Conservation (phyloP, 1,139 yeast species). For the Schwanniomyces etchellsii region DNA sequence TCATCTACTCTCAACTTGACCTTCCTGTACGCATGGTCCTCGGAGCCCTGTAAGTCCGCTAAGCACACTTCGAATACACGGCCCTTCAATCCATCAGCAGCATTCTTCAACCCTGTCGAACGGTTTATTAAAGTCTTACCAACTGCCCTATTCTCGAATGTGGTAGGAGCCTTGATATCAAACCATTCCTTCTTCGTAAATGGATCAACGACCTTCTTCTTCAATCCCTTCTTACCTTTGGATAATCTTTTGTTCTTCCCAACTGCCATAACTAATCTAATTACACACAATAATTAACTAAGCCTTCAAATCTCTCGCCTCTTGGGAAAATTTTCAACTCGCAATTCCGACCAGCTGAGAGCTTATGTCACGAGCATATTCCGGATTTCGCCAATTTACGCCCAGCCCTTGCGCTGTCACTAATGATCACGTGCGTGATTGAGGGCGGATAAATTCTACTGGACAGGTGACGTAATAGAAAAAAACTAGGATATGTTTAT, state of each 20-base stretch:
- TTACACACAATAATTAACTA: too few relatives aligned
- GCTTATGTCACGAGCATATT: too few relatives aligned
- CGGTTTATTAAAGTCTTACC: constrained; percentile 49
- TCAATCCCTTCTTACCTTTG: constrained; percentile 48
- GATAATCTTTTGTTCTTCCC: constrained; percentile 52
- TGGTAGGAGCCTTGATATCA: constrained; percentile 49
- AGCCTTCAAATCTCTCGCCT: too few relatives aligned
- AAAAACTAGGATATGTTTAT: constrained; percentile 23
- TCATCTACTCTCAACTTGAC: constrained; percentile 50
- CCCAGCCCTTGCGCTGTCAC: too few relatives aligned
- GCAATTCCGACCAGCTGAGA: too few relatives aligned
- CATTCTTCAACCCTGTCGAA: constrained; percentile 48
- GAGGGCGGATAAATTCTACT: too few relatives aligned
- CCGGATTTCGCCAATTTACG: too few relatives aligned
- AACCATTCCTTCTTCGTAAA: constrained; percentile 51
- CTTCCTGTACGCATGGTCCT: constrained; percentile 49
- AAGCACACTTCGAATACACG: constrained; percentile 46
- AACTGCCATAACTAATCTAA: constrained; percentile 41
- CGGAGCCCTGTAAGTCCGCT: constrained; percentile 49
- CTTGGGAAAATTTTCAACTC: too few relatives aligned
- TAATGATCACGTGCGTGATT: too few relatives aligned
- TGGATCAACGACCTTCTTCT: constrained; percentile 49
- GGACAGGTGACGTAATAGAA: too few relatives aligned
- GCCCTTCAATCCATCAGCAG: constrained; percentile 49
- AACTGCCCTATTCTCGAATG: constrained; percentile 46